Conservation (phyloP, 805 yeast species). For the Torulaspora indica region DNA sequence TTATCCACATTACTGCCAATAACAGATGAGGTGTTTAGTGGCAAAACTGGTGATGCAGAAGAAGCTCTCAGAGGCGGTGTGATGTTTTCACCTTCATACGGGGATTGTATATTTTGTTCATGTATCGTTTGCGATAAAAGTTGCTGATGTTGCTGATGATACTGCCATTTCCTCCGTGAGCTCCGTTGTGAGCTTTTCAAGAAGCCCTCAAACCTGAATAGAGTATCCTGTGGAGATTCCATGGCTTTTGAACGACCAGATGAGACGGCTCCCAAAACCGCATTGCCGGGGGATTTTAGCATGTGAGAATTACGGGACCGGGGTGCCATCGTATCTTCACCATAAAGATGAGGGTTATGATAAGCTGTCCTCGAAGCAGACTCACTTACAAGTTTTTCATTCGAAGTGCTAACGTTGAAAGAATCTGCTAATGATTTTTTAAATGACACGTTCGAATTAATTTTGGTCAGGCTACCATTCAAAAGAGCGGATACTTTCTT, state of each 20-base stretch:
- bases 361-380: conserved; percentile 6
- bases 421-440: conserved; percentile 71
- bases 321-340: conserved; percentile 17
- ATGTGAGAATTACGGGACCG: conserved; percentile 14
- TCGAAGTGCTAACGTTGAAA: conserved; percentile 37
- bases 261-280: conserved; percentile 28
- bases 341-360: conserved; percentile 11
- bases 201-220: conserved; percentile 44
- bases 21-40: conserved; percentile 4
- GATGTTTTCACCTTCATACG: conserved; percentile 10
- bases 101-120: conserved; percentile 16
- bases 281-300: conserved; percentile 16
- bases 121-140: conserved; percentile 25
- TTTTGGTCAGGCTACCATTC: conserved; percentile 65
- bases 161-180: conserved; percentile 27
- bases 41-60: conserved; percentile 14
- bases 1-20: conserved; percentile 4
- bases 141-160: conserved; percentile 28
- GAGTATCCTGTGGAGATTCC: conserved; percentile 38
- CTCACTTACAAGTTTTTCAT: conserved; percentile 13
- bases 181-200: conserved; percentile 37
- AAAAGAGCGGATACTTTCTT: conserved; percentile 72
- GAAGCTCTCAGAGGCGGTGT: conserved; percentile 14
- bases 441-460: conserved; percentile 73
- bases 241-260: conserved; percentile 9